Conservation (phyloP, 2,329 filamentous ascomycete species). For the Endothia cerciana region DNA sequence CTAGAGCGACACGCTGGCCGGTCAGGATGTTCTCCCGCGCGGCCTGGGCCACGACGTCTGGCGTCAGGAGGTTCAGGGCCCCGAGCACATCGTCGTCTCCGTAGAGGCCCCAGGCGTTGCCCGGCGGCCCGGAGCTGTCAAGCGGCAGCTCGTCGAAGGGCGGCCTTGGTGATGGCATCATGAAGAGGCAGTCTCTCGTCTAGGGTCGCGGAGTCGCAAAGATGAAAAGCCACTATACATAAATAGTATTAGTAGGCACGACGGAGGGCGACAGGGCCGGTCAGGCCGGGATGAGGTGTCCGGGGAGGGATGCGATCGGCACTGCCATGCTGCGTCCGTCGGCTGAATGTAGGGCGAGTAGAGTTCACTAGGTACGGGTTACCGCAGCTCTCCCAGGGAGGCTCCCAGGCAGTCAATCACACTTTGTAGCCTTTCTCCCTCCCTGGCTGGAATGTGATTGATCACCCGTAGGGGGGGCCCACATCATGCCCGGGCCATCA, state of each 20-base stretch:
- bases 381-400: too few species aligned
- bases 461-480: too few species aligned
- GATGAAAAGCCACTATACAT: background rate
- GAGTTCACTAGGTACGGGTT: background rate
- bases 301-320: slow-evolving; percentile 6
- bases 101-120: slow-evolving; percentile 22
- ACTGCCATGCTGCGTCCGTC: background rate
- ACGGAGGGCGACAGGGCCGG: background rate
- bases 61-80: slow-evolving; percentile 33
- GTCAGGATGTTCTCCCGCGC: slow-evolving; percentile 25
- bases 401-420: background rate
- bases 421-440: background rate
- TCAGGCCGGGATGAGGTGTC: background rate
- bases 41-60: slow-evolving; percentile 26
- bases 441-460: background rate
- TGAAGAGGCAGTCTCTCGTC: background rate
- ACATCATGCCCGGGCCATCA: too few species aligned
- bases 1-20: slow-evolving; percentile 28
- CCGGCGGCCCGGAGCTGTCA: slow-evolving; percentile 4
- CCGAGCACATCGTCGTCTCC: slow-evolving; percentile 25
- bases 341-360: background rate
- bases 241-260: background rate
- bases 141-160: slow-evolving; percentile 15
- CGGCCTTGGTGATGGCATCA: background rate
- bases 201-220: background rate